phyloP scores from a whole-genome alignment of 2,329 filamentous ascomycete species.

The Cercospora citrullina region DNA sequence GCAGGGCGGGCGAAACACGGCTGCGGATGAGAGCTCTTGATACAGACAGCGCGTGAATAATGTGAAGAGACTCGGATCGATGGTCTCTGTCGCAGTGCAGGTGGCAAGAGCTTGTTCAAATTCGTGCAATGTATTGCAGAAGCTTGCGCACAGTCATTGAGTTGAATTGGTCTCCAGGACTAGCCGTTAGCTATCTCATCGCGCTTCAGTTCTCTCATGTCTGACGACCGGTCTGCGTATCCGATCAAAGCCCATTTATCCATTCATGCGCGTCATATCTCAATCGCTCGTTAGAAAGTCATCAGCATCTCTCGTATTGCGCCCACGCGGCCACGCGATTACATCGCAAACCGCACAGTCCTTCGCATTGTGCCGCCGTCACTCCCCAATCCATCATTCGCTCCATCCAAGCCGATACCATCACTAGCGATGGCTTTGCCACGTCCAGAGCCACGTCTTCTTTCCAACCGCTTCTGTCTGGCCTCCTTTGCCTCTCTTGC shows the following conservation, averaged over 20 bases:
- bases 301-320: background rate
- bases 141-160: background rate
- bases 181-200: background rate
- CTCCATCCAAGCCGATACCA: conserved; percentile 4
- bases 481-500: conserved; percentile 60
- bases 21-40: background rate
- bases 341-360: conserved; percentile 22
- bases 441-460: conserved; percentile 38
- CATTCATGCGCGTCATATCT: conserved; percentile 1
- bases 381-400: background rate
- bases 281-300: conserved; percentile 3
- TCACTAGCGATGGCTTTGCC: background rate
- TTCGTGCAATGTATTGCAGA: background rate
- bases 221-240: background rate
- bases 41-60: background rate
- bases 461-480: conserved; percentile 57
- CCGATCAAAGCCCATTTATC: background rate
- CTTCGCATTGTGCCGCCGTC: conserved; percentile 13
- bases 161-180: background rate
- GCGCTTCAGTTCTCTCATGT: background rate
- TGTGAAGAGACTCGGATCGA: background rate
- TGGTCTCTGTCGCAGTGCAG: background rate
- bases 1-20: background rate
- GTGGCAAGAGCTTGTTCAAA: background rate
- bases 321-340: background rate